Evolutionary conservation across 163 green algal species (phyloP).

Genomic region (Volvox carteri): DNA sequence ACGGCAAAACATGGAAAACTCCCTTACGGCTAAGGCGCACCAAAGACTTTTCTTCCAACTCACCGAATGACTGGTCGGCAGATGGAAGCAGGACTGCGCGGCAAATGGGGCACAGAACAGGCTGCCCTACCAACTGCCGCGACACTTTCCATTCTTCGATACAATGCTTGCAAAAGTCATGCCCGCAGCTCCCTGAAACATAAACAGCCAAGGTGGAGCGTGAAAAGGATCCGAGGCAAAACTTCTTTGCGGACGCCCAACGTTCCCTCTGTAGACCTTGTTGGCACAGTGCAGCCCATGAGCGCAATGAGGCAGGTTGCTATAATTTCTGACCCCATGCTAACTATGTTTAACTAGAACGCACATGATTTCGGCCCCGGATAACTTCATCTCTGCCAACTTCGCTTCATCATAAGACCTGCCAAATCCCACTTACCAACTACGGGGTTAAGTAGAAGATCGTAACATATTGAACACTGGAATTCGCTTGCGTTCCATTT

Average conservation of each 20-base stretch:
- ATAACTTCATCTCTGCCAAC: background rate
- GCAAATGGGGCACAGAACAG: conserved; percentile 63
- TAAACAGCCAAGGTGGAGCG: background rate
- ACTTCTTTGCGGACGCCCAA: background rate
- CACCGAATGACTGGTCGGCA: conserved; percentile 59
- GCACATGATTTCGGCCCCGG: background rate
- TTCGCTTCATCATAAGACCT: background rate
- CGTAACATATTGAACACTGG: conserved; percentile 64
- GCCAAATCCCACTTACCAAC: conserved; percentile 56
- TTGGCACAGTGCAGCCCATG: background rate
- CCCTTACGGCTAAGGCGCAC: too few species aligned
- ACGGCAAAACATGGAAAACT: too few species aligned
- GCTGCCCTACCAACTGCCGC: conserved; percentile 46
- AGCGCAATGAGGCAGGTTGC: background rate
- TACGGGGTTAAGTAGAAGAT: conserved; percentile 64
- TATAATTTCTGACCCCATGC: background rate
- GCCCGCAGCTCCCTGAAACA: conserved; percentile 60
- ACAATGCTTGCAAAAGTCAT: conserved; percentile 69
- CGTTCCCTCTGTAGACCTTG: background rate
- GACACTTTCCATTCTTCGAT: conserved; percentile 60
- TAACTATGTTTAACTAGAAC: background rate
- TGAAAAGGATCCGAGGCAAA: background rate
- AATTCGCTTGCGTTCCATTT: conserved; percentile 54
- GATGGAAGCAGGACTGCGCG: conserved; percentile 52
- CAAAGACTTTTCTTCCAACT: background rate